Percentiles rank a stretch among this genome's conserved stretches.
Evolutionary conservation across 2,329 filamentous ascomycete species (phyloP).

Genomic region (Cordyceps cicadae): DNA sequence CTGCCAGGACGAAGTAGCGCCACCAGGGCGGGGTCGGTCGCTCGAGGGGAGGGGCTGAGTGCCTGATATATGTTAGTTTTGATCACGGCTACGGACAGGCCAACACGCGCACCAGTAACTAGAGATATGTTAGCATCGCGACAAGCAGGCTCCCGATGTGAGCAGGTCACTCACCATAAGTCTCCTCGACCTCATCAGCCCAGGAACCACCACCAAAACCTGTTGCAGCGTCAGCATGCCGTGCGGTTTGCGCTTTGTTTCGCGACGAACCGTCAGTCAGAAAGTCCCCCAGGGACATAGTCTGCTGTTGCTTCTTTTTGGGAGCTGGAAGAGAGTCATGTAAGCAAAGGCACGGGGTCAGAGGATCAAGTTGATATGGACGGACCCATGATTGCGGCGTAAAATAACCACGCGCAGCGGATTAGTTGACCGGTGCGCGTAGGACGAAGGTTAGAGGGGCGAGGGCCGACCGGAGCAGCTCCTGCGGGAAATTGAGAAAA

Average conservation of each 20-base stretch:
- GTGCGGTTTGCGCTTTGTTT: slow-evolving; percentile 6
- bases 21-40: slow-evolving; percentile 34
- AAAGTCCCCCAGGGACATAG: slow-evolving; percentile 97
- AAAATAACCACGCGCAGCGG: slow-evolving; percentile 38
- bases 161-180: slow-evolving; percentile 48
- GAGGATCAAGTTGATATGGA: slow-evolving; percentile 11
- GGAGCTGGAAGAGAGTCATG: slow-evolving; percentile 53
- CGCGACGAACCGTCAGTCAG: slow-evolving; percentile 73
- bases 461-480: slow-evolving; percentile 13
- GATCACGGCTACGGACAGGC: background rate
- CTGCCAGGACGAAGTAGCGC: slow-evolving; percentile 31
- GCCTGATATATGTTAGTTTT: slow-evolving; percentile 27
- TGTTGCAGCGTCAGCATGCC: slow-evolving; percentile 22
- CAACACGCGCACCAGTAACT: slow-evolving; percentile 28
- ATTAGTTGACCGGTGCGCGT: slow-evolving; percentile 33
- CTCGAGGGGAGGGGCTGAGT: slow-evolving; percentile 48
- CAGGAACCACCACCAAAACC: slow-evolving; percentile 66
- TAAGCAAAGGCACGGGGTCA: slow-evolving; percentile 13
- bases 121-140: slow-evolving; percentile 20
- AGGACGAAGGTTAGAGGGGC: slow-evolving; percentile 20
- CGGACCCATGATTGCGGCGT: slow-evolving; percentile 56
- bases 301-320: slow-evolving; percentile 86
- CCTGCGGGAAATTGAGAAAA: slow-evolving; percentile 11
- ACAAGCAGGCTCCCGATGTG: background rate
- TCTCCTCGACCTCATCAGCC: slow-evolving; percentile 98